Conservation (phyloP, 495 filamentous ascomycete genomes). For the Lindgomyces ingoldianus region DNA sequence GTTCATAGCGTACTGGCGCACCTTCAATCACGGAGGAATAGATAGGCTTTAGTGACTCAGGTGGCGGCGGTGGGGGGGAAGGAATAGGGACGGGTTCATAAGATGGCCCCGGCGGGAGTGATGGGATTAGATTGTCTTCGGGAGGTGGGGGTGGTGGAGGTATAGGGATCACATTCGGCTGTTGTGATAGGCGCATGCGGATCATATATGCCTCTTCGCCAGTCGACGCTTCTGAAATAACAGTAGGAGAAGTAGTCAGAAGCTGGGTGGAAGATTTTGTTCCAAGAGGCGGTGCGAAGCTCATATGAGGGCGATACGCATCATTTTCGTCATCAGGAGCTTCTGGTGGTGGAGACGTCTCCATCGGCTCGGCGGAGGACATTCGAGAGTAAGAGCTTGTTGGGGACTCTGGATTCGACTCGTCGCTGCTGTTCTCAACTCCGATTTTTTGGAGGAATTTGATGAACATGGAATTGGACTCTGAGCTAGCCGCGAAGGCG, state of each 20-base stretch:
- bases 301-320: no score
- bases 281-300: not conserved
- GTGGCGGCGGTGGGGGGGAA: not conserved
- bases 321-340: no score
- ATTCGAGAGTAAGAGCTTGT: constrained; percentile 39
- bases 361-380: constrained; percentile 38
- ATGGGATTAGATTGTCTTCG: not conserved
- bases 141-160: constrained; percentile 6
- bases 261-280: not conserved
- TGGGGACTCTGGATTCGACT: not conserved
- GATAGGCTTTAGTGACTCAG: not conserved
- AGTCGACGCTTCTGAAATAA: constrained; percentile 56
- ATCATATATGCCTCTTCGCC: constrained; percentile 68
- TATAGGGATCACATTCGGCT: no score
- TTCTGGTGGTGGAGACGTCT: constrained; percentile 29
- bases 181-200: constrained; percentile 5
- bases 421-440: not conserved
- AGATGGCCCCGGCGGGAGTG: not conserved
- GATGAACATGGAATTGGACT: not conserved
- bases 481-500: not conserved
- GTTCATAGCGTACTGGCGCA: not conserved
- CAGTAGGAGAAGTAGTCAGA: constrained; percentile 44
- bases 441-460: not conserved
- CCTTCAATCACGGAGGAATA: not conserved
- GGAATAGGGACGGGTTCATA: not conserved